Conservation (phyloP, 2,329 filamentous ascomycete species). For the Exophiala sp. region DNA sequence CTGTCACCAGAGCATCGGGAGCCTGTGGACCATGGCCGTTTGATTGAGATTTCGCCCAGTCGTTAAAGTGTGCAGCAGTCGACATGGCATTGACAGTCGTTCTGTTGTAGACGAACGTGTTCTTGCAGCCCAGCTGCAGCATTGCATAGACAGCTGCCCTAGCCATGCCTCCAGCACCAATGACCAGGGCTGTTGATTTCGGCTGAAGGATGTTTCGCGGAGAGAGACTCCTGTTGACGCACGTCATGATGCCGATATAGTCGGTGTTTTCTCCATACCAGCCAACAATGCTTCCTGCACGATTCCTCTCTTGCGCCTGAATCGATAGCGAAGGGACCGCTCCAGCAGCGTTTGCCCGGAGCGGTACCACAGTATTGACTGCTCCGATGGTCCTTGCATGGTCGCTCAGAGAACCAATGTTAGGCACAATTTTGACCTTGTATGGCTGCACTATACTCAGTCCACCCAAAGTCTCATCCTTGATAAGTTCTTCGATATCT, state of each 20-base stretch:
- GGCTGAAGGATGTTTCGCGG: slow-evolving; percentile 52
- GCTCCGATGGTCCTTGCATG: slow-evolving; percentile 46
- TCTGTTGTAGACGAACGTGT: slow-evolving; percentile 72
- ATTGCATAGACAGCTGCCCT: slow-evolving; percentile 74
- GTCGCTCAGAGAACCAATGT: slow-evolving; percentile 38
- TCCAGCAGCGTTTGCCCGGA: slow-evolving; percentile 37
- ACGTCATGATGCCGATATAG: slow-evolving; percentile 43
- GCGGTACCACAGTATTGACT: slow-evolving; percentile 44
- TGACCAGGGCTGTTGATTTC: slow-evolving; percentile 51
- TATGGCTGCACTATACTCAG: slow-evolving; percentile 44
- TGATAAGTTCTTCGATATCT: slow-evolving; percentile 37
- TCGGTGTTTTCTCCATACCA: slow-evolving; percentile 47
- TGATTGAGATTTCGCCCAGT: slow-evolving; percentile 38
- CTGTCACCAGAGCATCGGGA: slow-evolving; percentile 37
- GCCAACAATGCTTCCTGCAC: slow-evolving; percentile 39
- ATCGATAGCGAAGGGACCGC: slow-evolving; percentile 37
- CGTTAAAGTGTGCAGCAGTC: slow-evolving; percentile 67
- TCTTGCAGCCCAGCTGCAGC: slow-evolving; percentile 71
- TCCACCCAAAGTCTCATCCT: slow-evolving; percentile 40
- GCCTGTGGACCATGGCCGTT: slow-evolving; percentile 37
- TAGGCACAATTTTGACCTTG: slow-evolving; percentile 39
- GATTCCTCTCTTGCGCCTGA: slow-evolving; percentile 42
- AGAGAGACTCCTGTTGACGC: slow-evolving; percentile 41
- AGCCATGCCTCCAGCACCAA: slow-evolving; percentile 70
- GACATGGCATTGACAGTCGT: slow-evolving; percentile 64